A percentile compares a stretch with the other conserved stretches of the same genome.
phyloP scores from a whole-genome alignment of 1,139 yeast species.

The Yamadazyma blattariae region DNA sequence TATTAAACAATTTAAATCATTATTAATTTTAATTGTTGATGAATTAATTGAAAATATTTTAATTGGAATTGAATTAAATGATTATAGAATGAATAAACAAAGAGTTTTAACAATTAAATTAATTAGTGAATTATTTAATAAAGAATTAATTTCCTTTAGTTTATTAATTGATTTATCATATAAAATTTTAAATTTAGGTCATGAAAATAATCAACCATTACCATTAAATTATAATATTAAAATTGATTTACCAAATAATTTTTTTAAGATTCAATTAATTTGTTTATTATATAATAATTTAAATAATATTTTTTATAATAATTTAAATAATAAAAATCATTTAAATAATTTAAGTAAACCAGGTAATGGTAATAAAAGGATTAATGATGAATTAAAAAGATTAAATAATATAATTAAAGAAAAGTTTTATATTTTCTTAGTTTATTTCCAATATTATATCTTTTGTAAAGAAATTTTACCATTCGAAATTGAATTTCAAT shows the following conservation, averaged over 20 bases:
- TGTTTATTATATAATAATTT: conserved; percentile 23
- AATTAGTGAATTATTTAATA: conserved; percentile 56
- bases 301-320: conserved; percentile 1
- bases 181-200: conserved; percentile 64
- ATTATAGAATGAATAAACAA: conserved; percentile 56
- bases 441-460: conserved; percentile 73
- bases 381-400: conserved; percentile 3
- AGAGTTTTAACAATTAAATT: conserved; percentile 63
- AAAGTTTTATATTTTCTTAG: conserved; percentile 45
- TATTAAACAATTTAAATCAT: conserved; percentile 31
- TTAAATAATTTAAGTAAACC: background rate
- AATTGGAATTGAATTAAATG: conserved; percentile 65
- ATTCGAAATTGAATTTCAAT: conserved; percentile 55
- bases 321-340: background rate
- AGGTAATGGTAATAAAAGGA: conserved; percentile 4
- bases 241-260: conserved; percentile 66
- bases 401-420: conserved; percentile 14
- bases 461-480: conserved; percentile 71
- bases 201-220: conserved; percentile 59
- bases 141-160: conserved; percentile 44
- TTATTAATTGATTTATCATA: conserved; percentile 56
- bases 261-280: conserved; percentile 65
- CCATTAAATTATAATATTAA: conserved; percentile 37
- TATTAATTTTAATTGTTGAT: conserved; percentile 54
- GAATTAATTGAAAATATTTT: conserved; percentile 60